These are phyloP conservation scores for Exophiala sideris DNA, from an alignment of 2,329 filamentous ascomycete genomes.

Conservation along the genomic window DNA sequence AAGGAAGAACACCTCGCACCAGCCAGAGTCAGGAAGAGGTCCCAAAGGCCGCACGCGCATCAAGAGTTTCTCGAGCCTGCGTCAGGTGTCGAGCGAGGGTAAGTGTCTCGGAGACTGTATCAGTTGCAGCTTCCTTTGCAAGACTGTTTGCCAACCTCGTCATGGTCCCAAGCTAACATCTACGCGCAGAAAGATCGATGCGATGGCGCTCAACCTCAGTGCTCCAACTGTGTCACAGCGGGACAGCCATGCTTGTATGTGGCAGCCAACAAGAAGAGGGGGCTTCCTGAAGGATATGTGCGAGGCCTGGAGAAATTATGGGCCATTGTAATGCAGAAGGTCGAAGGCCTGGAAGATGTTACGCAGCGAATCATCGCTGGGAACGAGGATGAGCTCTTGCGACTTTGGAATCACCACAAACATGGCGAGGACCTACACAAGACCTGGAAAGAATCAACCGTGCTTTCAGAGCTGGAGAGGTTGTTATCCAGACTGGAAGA, in stretches of 20 bases:
- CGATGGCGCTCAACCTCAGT: constrained; percentile 43
- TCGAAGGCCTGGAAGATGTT: constrained; percentile 43
- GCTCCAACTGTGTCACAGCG: constrained; percentile 41
- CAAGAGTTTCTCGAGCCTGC: constrained; percentile 45
- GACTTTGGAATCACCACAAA: constrained; percentile 40
- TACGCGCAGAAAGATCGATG: constrained; percentile 35
- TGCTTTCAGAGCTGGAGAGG: constrained; percentile 40
- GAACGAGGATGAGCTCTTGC: constrained; percentile 35
- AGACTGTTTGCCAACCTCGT: not conserved
- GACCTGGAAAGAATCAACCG: constrained; percentile 42
- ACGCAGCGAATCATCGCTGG: constrained; percentile 38
- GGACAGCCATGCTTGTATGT: constrained; percentile 44
- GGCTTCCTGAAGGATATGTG: constrained; percentile 46
- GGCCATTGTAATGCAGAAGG: constrained; percentile 43
- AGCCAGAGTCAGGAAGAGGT: constrained; percentile 41
- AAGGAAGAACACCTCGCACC: constrained; percentile 24
- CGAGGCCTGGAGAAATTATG: constrained; percentile 46
- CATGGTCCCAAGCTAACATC: no score
- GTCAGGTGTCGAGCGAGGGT: constrained; percentile 40
- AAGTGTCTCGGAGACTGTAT: not conserved
- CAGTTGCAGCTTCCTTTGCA: not conserved
- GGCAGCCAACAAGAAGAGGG: constrained; percentile 44
- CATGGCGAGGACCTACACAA: constrained; percentile 43
- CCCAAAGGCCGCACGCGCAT: constrained; percentile 37
- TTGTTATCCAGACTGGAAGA: constrained; percentile 38